phyloP scores from a whole-genome alignment of 495 filamentous ascomycete species.

The Aspergillus mulundensis region DNA sequence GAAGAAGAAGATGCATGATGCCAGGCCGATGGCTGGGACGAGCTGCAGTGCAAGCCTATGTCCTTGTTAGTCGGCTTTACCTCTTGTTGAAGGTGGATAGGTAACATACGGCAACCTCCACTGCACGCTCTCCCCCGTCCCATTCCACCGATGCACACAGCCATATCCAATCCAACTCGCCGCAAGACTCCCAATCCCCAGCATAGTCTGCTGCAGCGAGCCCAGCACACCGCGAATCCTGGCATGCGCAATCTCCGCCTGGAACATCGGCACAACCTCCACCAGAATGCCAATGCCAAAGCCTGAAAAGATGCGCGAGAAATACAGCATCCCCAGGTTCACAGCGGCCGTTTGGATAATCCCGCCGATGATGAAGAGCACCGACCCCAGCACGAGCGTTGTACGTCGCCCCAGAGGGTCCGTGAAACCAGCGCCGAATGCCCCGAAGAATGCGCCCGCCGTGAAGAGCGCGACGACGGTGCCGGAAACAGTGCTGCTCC shows the following conservation, averaged over 20 bases:
- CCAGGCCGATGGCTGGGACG: slow-evolving; percentile 7
- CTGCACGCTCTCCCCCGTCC: slow-evolving; percentile 3
- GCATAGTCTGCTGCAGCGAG: slow-evolving; percentile 1
- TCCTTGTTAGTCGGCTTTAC: too few species aligned
- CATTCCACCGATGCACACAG: slow-evolving; percentile 4
- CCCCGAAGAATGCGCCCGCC: slow-evolving; percentile 5
- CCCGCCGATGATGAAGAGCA: slow-evolving; percentile 1
- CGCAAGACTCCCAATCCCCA: neutral
- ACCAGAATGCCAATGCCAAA: slow-evolving; percentile 2
- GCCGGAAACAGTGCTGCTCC: neutral
- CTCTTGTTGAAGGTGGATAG: too few species aligned
- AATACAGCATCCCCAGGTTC: slow-evolving; percentile 3
- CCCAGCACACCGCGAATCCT: neutral
- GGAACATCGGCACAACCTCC: neutral
- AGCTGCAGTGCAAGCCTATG: slow-evolving; percentile 4
- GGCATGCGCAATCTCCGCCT: slow-evolving; percentile 1
- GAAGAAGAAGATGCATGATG: slow-evolving; percentile 45
- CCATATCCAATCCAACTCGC: slow-evolving; percentile 4
- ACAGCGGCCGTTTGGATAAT: neutral
- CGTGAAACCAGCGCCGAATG: neutral
- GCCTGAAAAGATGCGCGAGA: neutral
- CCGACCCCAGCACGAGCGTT: neutral
- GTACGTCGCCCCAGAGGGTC: slow-evolving; percentile 3
- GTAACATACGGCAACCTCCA: slow-evolving; percentile 7
- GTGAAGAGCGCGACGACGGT: slow-evolving; percentile 9